Evolutionary conservation across 352 stramenopile species (phyloP), one percentile per base, ranked within the genome.

Genomic region (Phytopythium boreale): DNA sequence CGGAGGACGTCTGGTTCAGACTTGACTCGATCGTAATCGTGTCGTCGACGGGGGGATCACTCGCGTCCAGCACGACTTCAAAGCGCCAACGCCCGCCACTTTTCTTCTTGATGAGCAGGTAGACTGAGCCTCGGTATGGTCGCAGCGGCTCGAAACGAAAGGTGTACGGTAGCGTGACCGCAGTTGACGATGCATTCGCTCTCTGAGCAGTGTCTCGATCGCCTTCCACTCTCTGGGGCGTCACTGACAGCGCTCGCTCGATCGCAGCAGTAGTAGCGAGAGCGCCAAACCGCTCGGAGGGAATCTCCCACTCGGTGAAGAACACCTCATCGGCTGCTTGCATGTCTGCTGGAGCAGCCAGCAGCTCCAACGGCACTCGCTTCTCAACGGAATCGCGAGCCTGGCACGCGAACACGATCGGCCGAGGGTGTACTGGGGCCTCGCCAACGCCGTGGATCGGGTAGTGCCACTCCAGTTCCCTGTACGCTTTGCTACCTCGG

Each of bases 31-130:
- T 92, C 1, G 80, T 77, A 31, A 98, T 81, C 27, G 87, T 67
- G 50, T 98, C 93, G 66, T 98, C 93, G 0, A 96, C 70, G 0
- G 75, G 76, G 0, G 93, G 90, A 39, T 97, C 89, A 5, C 69
- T 74, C 7, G 87, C 84, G 57, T 97, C 88, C 22, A 98, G 66
- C 2, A 74, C 67, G 1, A 97, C 76, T 50, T 96, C 84, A 69
- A 96, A 97, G 2, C 83, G 77, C 93, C 93, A 98, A 10, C 76
- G 58, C 0, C 93, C 93, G 3, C 91, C 91, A 19, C 75, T 91
- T 19, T 86, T 79, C 43, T 92, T 93, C 63, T 77, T 82, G 1
- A 98, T 34, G 0, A 97, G 26, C 27, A 98, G 57, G 29, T 90
- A 75, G 0, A 96, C 72, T 0, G 71, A 83, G 0, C 86, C 84